phyloP scores from a whole-genome alignment of 208 protist species.

The Crithidia bombi region DNA sequence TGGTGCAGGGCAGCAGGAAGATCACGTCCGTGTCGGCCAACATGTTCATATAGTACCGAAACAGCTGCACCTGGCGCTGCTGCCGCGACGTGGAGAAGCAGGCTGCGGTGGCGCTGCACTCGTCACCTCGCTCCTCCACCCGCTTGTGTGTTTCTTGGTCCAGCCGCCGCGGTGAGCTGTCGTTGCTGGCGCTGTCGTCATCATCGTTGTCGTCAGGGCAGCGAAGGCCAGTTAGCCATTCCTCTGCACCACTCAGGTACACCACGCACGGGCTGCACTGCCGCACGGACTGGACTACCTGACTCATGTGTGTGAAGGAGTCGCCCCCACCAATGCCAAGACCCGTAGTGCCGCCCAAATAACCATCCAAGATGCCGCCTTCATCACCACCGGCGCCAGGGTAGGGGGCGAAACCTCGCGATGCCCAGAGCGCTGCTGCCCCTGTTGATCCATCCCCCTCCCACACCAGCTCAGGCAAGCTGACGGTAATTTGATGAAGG shows the following conservation, averaged over 20 bases:
- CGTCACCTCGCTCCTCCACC: neutral
- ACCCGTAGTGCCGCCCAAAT: slow-evolving; percentile 4
- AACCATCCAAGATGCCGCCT: slow-evolving; percentile 15
- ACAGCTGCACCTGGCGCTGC: slow-evolving; percentile 34
- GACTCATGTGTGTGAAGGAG: slow-evolving; percentile 54
- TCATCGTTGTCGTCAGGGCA: slow-evolving; percentile 21
- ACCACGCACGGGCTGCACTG: slow-evolving; percentile 67
- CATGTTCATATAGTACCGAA: slow-evolving; percentile 69
- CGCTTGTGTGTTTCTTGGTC: neutral
- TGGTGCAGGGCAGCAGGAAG: slow-evolving; percentile 56
- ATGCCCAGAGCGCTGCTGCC: slow-evolving; percentile 36
- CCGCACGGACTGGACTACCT: slow-evolving; percentile 54
- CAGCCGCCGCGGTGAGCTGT: no score
- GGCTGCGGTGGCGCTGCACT: neutral
- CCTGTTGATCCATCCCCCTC: slow-evolving; percentile 21
- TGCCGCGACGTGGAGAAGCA: neutral
- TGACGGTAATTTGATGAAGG: slow-evolving; percentile 24
- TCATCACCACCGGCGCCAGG: neutral
- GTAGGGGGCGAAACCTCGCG: neutral
- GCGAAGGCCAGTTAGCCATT: slow-evolving; percentile 55
- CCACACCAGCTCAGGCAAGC: slow-evolving; percentile 25
- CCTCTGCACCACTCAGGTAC: slow-evolving; percentile 62
- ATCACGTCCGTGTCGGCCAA: slow-evolving; percentile 69
- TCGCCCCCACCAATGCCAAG: neutral
- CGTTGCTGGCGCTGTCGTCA: neutral